Evolutionary conservation across 495 filamentous ascomycete species (phyloP).

Genomic region (Podospora didyma): DNA sequence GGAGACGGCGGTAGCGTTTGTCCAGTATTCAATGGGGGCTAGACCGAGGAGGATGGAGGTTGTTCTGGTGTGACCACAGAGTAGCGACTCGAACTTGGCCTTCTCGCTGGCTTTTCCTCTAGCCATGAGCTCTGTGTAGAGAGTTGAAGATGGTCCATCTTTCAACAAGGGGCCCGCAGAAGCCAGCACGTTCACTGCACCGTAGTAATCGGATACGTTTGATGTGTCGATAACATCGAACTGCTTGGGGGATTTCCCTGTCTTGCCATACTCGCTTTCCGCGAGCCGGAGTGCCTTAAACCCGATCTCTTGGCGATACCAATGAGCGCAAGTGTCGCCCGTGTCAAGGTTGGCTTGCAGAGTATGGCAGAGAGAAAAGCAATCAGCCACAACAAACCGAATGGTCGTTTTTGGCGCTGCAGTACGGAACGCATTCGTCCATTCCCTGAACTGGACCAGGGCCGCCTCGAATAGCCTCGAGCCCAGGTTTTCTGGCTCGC

Average conservation of each 20-base stretch:
- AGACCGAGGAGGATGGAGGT: conserved; percentile 46
- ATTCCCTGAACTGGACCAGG: conserved; percentile 27
- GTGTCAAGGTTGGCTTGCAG: conserved; percentile 31
- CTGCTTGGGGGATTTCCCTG: conserved; percentile 28
- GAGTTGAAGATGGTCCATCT: conserved; percentile 30
- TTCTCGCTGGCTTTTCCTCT: conserved; percentile 9
- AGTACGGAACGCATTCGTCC: conserved; percentile 29
- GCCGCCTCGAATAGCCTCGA: conserved; percentile 13
- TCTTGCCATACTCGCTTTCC: conserved; percentile 33
- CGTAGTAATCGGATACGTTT: conserved; percentile 47
- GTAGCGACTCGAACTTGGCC: conserved; percentile 25
- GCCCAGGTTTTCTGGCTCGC: neutral
- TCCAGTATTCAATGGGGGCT: conserved; percentile 46
- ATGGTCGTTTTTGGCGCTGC: conserved; percentile 27
- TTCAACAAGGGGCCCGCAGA: conserved; percentile 44
- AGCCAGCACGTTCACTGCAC: conserved; percentile 45
- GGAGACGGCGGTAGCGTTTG: conserved; percentile 37
- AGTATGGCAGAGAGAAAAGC: conserved; percentile 42
- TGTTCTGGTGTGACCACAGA: conserved; percentile 42
- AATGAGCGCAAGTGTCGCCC: conserved; percentile 18
- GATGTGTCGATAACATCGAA: conserved; percentile 61
- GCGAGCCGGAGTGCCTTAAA: conserved; percentile 34
- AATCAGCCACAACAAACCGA: conserved; percentile 42
- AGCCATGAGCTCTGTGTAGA: conserved; percentile 44
- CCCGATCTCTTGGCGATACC: conserved; percentile 22